Conservation (phyloP, 2,329 filamentous ascomycete species). For the Fusarium siculi region DNA sequence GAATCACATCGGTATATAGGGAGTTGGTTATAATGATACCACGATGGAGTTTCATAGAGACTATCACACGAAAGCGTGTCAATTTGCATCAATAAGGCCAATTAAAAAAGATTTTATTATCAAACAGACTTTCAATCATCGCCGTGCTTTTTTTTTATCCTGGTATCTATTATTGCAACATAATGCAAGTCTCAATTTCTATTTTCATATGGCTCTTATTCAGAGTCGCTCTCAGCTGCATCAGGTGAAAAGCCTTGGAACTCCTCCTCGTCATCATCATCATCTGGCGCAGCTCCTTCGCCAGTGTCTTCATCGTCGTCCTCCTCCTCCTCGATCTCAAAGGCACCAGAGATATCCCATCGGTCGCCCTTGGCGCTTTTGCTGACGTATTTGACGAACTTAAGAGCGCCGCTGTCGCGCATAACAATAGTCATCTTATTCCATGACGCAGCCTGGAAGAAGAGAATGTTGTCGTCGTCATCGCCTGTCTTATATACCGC, state of each 20-base stretch:
- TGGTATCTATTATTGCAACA: slow-evolving; percentile 33
- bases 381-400: slow-evolving; percentile 97
- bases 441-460: slow-evolving; percentile 76
- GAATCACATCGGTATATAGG: slow-evolving; percentile 12
- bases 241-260: slow-evolving; percentile 67
- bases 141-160: slow-evolving; percentile 24
- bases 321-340: slow-evolving; percentile 73
- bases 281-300: slow-evolving; percentile 52
- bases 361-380: slow-evolving; percentile 84
- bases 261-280: slow-evolving; percentile 60
- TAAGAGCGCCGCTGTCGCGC: slow-evolving; percentile 84
- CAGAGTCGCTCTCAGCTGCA: slow-evolving; percentile 51
- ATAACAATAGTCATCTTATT: slow-evolving; percentile 93
- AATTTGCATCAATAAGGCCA: not conserved
- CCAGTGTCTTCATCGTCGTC: slow-evolving; percentile 56
- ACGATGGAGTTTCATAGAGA: slow-evolving; percentile 3
- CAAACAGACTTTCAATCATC: slow-evolving; percentile 14
- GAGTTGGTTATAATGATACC: slow-evolving; percentile 28
- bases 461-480: slow-evolving; percentile 78
- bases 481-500: slow-evolving; percentile 85
- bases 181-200: slow-evolving; percentile 30
- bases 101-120: not conserved
- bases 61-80: slow-evolving; percentile 1
- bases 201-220: slow-evolving; percentile 16
- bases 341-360: slow-evolving; percentile 88